A percentile compares a stretch with the other conserved stretches of the same genome.
Evolutionary conservation across 768 basidiomycete genomes (phyloP).

Genomic region (Suillus luteus): DNA sequence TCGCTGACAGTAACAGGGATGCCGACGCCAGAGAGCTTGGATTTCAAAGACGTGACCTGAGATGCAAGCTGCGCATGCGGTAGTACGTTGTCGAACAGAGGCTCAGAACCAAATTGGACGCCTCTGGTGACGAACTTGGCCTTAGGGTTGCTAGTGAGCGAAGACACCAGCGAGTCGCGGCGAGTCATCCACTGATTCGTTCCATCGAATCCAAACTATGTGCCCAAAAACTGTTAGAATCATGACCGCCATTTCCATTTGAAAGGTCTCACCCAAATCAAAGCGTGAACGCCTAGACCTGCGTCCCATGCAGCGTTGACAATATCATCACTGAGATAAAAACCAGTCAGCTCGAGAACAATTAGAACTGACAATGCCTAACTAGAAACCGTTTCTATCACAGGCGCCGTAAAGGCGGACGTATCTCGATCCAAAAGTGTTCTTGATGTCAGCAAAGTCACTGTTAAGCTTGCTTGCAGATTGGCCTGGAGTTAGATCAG

Average conservation of each 20-base stretch:
- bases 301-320: conserved; percentile 70
- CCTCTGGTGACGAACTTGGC: conserved; percentile 66
- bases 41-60: conserved; percentile 53
- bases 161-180: conserved; percentile 51
- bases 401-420: conserved; percentile 52
- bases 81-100: conserved; percentile 61
- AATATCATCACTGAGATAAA: conserved; percentile 52
- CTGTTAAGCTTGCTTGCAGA: conserved; percentile 46
- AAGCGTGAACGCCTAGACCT: conserved; percentile 69
- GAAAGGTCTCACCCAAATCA: conserved; percentile 62
- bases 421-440: conserved; percentile 63
- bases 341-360: background rate
- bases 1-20: conserved; percentile 74
- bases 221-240: background rate
- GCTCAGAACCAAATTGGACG: conserved; percentile 73
- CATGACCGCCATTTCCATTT: background rate
- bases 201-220: conserved; percentile 41
- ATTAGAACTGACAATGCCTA: background rate
- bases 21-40: conserved; percentile 49
- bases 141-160: conserved; percentile 59
- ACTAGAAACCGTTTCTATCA: conserved; percentile 44
- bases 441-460: conserved; percentile 63
- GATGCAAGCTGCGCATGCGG: conserved; percentile 47
- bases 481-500: conserved; percentile 49
- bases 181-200: conserved; percentile 52